phyloP scores from a whole-genome alignment of 495 filamentous ascomycete genomes.

The Glonium stellatum region DNA sequence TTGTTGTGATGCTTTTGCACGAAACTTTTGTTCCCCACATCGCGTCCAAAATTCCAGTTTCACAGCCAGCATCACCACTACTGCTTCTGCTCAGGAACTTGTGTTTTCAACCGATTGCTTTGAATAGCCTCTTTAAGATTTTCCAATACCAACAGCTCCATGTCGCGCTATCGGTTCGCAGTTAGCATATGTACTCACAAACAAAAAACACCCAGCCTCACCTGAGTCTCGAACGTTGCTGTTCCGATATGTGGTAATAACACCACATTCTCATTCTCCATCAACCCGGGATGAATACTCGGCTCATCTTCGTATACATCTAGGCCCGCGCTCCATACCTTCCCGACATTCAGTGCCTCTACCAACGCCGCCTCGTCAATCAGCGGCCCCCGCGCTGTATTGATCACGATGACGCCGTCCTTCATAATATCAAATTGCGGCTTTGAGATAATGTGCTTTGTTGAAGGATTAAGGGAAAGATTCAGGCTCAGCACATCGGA shows the following conservation, averaged over 20 bases:
- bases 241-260: conserved; percentile 37
- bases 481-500: conserved; percentile 37
- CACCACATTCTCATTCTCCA: conserved; percentile 32
- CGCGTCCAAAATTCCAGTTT: background rate
- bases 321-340: conserved; percentile 35
- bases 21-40: too few species aligned
- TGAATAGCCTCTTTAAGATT: conserved; percentile 31
- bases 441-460: conserved; percentile 35
- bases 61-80: background rate
- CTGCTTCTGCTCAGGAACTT: conserved; percentile 33
- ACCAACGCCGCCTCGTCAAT: conserved; percentile 39
- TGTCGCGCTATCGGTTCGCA: conserved; percentile 23
- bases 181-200: background rate
- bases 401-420: conserved; percentile 34
- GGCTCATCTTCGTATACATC: conserved; percentile 41
- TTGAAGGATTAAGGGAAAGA: conserved; percentile 33
- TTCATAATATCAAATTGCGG: conserved; percentile 35
- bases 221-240: conserved; percentile 36
- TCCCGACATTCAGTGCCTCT: conserved; percentile 33
- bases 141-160: conserved; percentile 36
- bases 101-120: conserved; percentile 29
- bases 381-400: conserved; percentile 36
- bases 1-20: too few species aligned
- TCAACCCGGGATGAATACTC: conserved; percentile 29
- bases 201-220: conserved; percentile 1